Base-by-base conservation (phyloP, 495 filamentous ascomycete genomes). In the Apiosordaria backusii region DNA sequence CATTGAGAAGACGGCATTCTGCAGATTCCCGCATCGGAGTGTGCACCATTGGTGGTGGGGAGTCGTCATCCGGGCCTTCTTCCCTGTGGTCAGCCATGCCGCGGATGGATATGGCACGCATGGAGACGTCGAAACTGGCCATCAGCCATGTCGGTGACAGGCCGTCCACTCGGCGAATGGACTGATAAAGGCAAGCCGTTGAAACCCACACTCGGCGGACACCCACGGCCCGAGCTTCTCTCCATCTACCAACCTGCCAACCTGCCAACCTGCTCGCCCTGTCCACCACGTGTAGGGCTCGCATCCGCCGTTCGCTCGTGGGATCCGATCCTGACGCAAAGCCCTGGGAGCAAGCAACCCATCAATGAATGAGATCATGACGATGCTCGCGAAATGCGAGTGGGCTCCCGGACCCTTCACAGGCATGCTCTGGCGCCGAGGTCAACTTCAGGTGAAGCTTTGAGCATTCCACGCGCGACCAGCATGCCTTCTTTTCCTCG, bases 31-130 rank as follows among this genome's bases (percentile, higher is more conserved):
- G 52, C 52, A 55, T 21, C 21, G 24, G 23, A 22, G 16, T 15
- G 59, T 45, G 24, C 19, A 21, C 18, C 59, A 61, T 61, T n/a
- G 59, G 59, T 15, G n/a, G 59, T 40, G 59, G 59, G 21, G 24
- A 25, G 52, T 55, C n/a, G 22, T 55, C 7, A 61, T 61, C 59
- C 59, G 59, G 59, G 59, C 59, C 59, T 61, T 61, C 59, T 61
- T 27, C 27, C 59, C 59, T 61, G 27, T 61, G 59, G 59, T 27
- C 35, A 45, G 16, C 35, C 27, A 29, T 7, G n/a, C n/a, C n/a
- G n/a, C n/a, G n/a, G n/a, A n/a, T n/a, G n/a, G n/a, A n/a, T n/a
- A n/a, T n/a, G n/a, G n/a, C n/a, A n/a, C 57, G 3, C 23, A 10
- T 59, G 21, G 40, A 16, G 16, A 50, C 40, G 16, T 16, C 4